A percentile compares a stretch with the other conserved stretches of the same genome.
Conservation (phyloP, 495 filamentous ascomycete species). For the Neurospora sp. region DNA sequence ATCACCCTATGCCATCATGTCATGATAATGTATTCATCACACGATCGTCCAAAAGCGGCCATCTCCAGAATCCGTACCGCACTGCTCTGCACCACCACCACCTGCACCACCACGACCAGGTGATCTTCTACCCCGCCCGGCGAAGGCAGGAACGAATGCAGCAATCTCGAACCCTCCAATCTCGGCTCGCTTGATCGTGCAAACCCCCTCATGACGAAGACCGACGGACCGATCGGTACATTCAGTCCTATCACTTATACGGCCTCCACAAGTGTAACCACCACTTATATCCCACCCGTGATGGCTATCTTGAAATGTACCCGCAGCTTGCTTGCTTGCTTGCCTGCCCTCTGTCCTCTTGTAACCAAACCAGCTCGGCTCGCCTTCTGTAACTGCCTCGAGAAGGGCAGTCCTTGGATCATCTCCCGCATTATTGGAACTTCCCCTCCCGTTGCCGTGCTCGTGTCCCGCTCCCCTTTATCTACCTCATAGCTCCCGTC, state of each 20-base stretch:
- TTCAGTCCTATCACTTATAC: not conserved
- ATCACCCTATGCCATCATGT: constrained; percentile 13
- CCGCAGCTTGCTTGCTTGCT: not conserved
- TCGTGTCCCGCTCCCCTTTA: not conserved
- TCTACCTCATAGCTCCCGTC: not conserved
- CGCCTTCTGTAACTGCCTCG: not conserved
- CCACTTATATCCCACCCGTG: not conserved
- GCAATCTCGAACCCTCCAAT: constrained; percentile 5
- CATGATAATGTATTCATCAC: constrained; percentile 30
- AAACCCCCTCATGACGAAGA: not conserved
- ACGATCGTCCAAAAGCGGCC: constrained; percentile 16
- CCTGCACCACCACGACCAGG: not conserved
- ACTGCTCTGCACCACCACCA: not conserved
- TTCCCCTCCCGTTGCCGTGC: not conserved
- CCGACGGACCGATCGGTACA: not conserved
- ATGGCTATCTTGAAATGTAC: not conserved
- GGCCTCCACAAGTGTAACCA: not conserved
- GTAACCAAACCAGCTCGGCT: not conserved
- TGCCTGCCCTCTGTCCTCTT: not conserved
- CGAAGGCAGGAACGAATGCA: constrained; percentile 17
- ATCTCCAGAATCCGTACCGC: not conserved
- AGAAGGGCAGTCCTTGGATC: not conserved
- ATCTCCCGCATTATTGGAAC: not conserved
- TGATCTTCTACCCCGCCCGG: constrained; percentile 28
- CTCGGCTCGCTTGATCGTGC: constrained; percentile 1